A percentile compares a stretch with the other conserved stretches of the same genome.
Evolutionary conservation across 257 asterid species (phyloP).

Genomic region (Solanum piurae): DNA sequence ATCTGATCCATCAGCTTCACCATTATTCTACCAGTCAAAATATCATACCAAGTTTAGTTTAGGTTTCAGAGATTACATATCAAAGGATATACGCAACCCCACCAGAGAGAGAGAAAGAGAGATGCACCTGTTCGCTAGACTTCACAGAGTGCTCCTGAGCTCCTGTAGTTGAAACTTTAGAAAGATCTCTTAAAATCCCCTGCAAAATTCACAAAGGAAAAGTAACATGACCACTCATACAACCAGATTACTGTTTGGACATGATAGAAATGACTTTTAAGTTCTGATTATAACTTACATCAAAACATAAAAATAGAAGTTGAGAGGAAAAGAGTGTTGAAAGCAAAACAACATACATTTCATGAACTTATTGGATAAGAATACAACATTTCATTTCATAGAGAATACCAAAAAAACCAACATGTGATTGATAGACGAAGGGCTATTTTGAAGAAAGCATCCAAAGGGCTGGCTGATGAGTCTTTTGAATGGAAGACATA

Average conservation of each 20-base stretch:
- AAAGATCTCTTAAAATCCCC: constrained; percentile 3
- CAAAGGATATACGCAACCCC: neutral
- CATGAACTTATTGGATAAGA: neutral
- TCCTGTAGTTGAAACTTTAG: neutral
- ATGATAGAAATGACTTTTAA: neutral
- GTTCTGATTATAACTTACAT: neutral
- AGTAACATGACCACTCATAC: neutral
- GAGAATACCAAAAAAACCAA: neutral
- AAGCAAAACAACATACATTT: neutral
- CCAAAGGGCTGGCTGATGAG: neutral
- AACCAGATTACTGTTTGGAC: neutral
- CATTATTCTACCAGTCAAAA: neutral
- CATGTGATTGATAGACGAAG: neutral
- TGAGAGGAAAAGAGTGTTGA: neutral
- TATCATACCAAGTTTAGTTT: neutral
- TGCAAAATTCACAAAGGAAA: neutral
- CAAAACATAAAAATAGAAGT: neutral
- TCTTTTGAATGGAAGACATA: neutral
- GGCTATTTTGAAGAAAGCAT: neutral
- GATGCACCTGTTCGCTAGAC: neutral
- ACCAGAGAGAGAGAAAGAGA: neutral
- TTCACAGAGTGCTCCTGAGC: neutral
- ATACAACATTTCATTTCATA: neutral
- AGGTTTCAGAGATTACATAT: neutral
- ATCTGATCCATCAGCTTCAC: neutral